Evolutionary conservation across 371 early-diverging fungal genomes (phyloP).

Genomic region (Globomyces sp.): DNA sequence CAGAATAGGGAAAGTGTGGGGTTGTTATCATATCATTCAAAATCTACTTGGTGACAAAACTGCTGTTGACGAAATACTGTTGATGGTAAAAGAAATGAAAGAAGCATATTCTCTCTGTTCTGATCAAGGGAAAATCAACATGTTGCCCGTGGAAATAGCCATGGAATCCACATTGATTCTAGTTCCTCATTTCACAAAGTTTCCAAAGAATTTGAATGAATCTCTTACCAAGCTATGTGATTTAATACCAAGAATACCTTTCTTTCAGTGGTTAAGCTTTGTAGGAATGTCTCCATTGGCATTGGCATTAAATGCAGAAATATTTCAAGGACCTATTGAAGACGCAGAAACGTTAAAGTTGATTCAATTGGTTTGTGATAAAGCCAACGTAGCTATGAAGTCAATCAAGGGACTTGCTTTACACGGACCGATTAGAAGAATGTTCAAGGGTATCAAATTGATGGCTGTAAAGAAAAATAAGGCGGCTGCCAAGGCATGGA

Average conservation of each 20-base stretch:
- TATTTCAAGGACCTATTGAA: neutral
- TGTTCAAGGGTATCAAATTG: slow-evolving; percentile 26
- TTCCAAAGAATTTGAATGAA: neutral
- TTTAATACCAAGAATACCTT: neutral
- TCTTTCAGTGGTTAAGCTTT: slow-evolving; percentile 14
- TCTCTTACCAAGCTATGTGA: neutral
- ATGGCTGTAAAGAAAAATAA: slow-evolving; percentile 17
- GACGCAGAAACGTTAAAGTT: neutral
- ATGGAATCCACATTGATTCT: neutral
- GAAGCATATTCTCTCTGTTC: neutral
- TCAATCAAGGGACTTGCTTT: slow-evolving; percentile 21
- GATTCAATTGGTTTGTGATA: slow-evolving; percentile 17
- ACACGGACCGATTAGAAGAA: slow-evolving; percentile 21
- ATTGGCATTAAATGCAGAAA: neutral
- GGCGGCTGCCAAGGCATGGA: slow-evolving; percentile 31
- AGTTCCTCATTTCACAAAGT: neutral
- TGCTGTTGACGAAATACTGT: slow-evolving; percentile 1
- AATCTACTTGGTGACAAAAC: slow-evolving; percentile 22
- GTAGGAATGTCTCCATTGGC: neutral
- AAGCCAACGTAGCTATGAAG: slow-evolving; percentile 14
- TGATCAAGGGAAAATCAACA: neutral
- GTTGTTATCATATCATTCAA: slow-evolving; percentile 25
- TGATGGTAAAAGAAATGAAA: neutral
- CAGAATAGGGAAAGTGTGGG: slow-evolving; percentile 31
- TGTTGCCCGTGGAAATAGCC: neutral